Percentiles rank a stretch among this genome's conserved stretches.
phyloP scores from a whole-genome alignment of 306 rosid species.

The Styphnolobium japonicum region DNA sequence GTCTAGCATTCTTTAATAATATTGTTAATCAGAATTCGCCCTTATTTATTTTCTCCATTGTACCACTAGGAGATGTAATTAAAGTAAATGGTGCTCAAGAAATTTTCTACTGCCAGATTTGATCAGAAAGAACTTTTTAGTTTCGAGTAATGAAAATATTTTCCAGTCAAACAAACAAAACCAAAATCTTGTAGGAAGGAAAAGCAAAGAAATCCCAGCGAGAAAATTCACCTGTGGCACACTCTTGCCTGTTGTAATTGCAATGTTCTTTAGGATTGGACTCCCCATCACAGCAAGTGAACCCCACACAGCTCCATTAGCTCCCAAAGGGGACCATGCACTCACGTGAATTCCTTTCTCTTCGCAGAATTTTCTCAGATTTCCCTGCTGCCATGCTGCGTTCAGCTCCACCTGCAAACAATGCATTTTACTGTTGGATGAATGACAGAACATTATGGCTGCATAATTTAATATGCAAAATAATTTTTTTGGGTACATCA shows the following conservation, averaged over 20 bases:
- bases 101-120: background rate
- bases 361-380: slow-evolving; percentile 31
- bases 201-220: background rate
- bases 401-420: slow-evolving; percentile 43
- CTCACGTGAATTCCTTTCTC: slow-evolving; percentile 37
- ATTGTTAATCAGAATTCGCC: no score
- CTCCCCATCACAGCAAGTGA: slow-evolving; percentile 38
- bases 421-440: background rate
- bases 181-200: background rate
- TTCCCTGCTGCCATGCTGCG: slow-evolving; percentile 39
- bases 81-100: background rate
- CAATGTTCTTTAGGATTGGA: slow-evolving; percentile 38
- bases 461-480: background rate
- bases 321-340: slow-evolving; percentile 52
- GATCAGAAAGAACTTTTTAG: background rate
- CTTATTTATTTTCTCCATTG: no score
- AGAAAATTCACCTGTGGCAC: slow-evolving; percentile 25
- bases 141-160: background rate
- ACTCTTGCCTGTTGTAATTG: background rate
- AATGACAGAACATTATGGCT: background rate
- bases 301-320: slow-evolving; percentile 43
- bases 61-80: no score
- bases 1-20: no score
- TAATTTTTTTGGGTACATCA: background rate
- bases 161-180: no score